Base-by-base conservation (phyloP, 2,329 filamentous ascomycete genomes). In the Trichoderma atrobrunneum region DNA sequence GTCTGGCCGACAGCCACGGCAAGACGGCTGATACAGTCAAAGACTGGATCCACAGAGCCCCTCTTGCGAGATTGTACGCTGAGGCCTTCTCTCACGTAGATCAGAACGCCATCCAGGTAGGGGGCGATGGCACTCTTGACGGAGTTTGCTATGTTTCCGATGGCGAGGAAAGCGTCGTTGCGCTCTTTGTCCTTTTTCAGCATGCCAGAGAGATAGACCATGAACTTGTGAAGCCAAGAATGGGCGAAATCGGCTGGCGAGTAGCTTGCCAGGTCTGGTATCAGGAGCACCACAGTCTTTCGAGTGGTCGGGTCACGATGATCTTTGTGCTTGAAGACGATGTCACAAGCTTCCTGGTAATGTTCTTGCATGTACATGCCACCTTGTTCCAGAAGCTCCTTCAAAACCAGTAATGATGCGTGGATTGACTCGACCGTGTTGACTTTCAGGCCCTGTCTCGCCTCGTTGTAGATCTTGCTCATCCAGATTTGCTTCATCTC, bases 291-390 rank as follows among this genome's bases (percentile, higher is more conserved):
- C 36, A 98, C 92, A 7, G 97, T 97, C 77, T 93, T 92, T 70
- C 95, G 89, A 76, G 98, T 96, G 43, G 94, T 92, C 5, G 90
- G 85, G 76, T 99, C 97, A 69, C 93, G 90, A 77, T 98, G 94
- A 76, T 99, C 96, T 81, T 97, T 97, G 81, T 97, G 93, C 74
- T 93, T 92, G 75, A 95, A 91, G 43, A 98, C 93, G 74, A 96
- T 95, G 74, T 99, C 96, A 80, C 95, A 98, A 12, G 94, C 92
- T 76, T 97, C 93, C 72, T 92, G 90, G 81, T 98, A 99, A 79
- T 95, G 90, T 51, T 95, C 93, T 78, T 97, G 94, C 96, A 99
- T 98, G 82, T 97, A 99, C 95, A 99, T 99, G 77, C 94, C 95
- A 68, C 96, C 96, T 80, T 97, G 95, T 74, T 96, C 90, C 21